phyloP scores from a whole-genome alignment of 177 flowering plant genomes.

The Vitis hybrid region DNA sequence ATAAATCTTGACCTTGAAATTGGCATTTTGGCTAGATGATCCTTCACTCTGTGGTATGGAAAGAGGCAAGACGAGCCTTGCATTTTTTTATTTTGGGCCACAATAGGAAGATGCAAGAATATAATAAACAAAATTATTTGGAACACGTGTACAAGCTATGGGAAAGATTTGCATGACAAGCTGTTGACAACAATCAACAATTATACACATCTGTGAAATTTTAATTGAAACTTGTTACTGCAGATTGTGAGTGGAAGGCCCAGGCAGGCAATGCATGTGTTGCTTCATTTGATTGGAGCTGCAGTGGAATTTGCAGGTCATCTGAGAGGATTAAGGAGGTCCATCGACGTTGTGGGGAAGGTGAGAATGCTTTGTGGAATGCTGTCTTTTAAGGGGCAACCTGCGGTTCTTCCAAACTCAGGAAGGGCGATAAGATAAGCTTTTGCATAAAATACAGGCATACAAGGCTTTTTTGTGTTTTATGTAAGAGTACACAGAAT shows the following conservation, averaged over 20 bases:
- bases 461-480: neutral
- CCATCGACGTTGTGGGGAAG: constrained; percentile 50
- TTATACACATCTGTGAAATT: neutral
- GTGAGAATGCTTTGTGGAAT: constrained; percentile 46
- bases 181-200: neutral
- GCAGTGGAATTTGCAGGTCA: constrained; percentile 54
- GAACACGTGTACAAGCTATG: too few relatives aligned
- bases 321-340: constrained; percentile 54
- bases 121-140: too few relatives aligned
- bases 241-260: constrained; percentile 62
- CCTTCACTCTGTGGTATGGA: too few relatives aligned
- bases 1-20: neutral
- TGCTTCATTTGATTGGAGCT: constrained; percentile 56
- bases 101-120: neutral
- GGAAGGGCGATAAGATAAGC: constrained; percentile 15
- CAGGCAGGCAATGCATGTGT: constrained; percentile 55
- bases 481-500: constrained; percentile 8
- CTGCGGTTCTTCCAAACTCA: constrained; percentile 25
- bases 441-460: neutral
- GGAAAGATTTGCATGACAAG: too few relatives aligned
- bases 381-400: constrained; percentile 30
- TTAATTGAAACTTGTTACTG: neutral
- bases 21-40: too few relatives aligned
- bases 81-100: neutral
- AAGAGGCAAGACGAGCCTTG: too few relatives aligned